Percentiles rank a stretch among this genome's conserved stretches.
Conservation (phyloP, 2,329 filamentous ascomycete genomes). For the Trichoderma simmonsii region DNA sequence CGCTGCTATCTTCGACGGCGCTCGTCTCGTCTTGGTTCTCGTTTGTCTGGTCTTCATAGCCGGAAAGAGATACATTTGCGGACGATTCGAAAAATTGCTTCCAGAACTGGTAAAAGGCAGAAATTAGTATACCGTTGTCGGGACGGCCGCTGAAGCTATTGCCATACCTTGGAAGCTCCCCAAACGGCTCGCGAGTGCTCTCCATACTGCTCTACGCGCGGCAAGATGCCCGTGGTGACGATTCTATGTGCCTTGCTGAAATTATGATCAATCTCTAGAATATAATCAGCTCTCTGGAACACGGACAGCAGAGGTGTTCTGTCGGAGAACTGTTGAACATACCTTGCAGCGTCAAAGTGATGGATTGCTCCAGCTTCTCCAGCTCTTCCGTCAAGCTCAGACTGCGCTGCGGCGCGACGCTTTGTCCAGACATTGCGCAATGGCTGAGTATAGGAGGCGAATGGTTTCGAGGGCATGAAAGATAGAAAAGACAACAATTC, state of each 20-base stretch:
- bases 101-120: constrained; percentile 69
- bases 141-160: too few species aligned
- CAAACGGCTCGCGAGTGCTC: constrained; percentile 92
- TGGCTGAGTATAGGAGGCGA: background rate
- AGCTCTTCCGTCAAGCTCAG: constrained; percentile 91
- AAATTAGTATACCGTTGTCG: background rate
- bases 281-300: background rate
- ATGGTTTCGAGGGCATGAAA: background rate
- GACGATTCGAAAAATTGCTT: constrained; percentile 99
- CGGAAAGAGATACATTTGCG: constrained; percentile 92
- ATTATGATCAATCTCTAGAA: constrained; percentile 91
- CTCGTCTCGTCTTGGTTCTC: constrained; percentile 51
- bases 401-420: constrained; percentile 45
- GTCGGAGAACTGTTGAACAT: constrained; percentile 3
- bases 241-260: constrained; percentile 96
- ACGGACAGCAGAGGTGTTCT: background rate
- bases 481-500: background rate
- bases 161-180: constrained; percentile 84
- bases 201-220: constrained; percentile 91
- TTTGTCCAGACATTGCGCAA: constrained; percentile 47
- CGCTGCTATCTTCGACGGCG: constrained; percentile 49
- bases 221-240: constrained; percentile 88
- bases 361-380: constrained; percentile 92
- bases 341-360: constrained; percentile 94
- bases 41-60: constrained; percentile 80